A percentile compares a stretch with the other conserved stretches of the same genome.
These are phyloP conservation scores for Trichophaea hybrida DNA, from an alignment of 2,329 filamentous ascomycete genomes.

Conservation along the genomic window DNA sequence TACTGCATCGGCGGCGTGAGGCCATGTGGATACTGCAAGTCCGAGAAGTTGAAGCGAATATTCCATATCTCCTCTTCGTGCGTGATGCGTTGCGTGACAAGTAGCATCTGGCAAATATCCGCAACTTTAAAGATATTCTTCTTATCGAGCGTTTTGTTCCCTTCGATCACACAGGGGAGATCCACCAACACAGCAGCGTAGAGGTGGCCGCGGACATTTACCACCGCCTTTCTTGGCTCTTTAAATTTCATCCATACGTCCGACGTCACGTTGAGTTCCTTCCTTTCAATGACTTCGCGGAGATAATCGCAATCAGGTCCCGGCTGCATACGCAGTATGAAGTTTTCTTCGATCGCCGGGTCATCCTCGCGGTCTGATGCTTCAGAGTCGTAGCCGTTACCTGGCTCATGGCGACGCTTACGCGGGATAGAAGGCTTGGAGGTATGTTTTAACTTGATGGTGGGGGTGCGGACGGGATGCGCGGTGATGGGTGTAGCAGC, in stretches of 20 bases:
- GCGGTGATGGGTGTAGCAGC: constrained; percentile 31
- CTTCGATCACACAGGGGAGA: constrained; percentile 54
- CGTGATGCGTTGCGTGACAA: constrained; percentile 46
- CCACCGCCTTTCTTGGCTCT: constrained; percentile 44
- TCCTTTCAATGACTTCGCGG: constrained; percentile 56
- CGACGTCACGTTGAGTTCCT: constrained; percentile 51
- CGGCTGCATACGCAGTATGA: constrained; percentile 75
- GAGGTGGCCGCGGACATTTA: constrained; percentile 45
- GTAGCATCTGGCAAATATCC: constrained; percentile 57
- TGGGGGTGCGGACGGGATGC: constrained; percentile 30
- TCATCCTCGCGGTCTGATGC: constrained; percentile 80
- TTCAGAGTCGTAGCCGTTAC: constrained; percentile 92
- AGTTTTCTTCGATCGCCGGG: constrained; percentile 76
- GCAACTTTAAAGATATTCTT: constrained; percentile 58
- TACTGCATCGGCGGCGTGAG: constrained; percentile 47
- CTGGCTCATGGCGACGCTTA: constrained; percentile 43
- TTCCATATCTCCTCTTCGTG: constrained; percentile 38
- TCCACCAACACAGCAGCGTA: constrained; percentile 57
- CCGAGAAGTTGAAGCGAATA: neutral
- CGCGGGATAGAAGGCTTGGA: constrained; percentile 50
- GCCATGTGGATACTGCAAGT: constrained; percentile 39
- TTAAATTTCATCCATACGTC: constrained; percentile 73
- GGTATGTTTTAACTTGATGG: constrained; percentile 44
- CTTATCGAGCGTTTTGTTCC: constrained; percentile 62
- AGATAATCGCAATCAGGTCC: constrained; percentile 78